phyloP scores from a whole-genome alignment of 208 protist species.

The Trypanosoma rangeli region DNA sequence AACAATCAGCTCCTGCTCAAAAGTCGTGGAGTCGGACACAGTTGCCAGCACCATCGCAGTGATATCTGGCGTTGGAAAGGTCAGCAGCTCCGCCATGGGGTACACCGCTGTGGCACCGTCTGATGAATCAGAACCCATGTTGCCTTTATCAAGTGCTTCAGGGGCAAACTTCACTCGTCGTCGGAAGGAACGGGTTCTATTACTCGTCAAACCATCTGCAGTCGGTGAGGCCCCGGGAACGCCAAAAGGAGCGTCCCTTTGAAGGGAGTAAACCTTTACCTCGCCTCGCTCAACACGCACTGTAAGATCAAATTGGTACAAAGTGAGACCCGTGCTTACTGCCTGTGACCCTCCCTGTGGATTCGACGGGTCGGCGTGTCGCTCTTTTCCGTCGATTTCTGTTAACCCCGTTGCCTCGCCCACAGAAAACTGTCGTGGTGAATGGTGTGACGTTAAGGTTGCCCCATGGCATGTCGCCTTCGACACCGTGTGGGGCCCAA shows the following conservation, averaged over 20 bases:
- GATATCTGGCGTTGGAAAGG: conserved; percentile 59
- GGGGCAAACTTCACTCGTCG: conserved; percentile 19
- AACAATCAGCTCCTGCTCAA: conserved; percentile 43
- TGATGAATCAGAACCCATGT: background rate
- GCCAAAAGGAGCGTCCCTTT: conserved; percentile 17
- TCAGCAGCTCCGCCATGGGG: conserved; percentile 45
- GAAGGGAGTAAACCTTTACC: conserved; percentile 36
- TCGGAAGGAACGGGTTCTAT: conserved; percentile 11
- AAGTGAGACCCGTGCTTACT: background rate
- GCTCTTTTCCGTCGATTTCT: background rate
- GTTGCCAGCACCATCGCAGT: conserved; percentile 32
- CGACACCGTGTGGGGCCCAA: background rate
- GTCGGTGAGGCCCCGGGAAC: background rate
- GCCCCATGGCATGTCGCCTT: background rate
- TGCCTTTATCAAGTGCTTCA: background rate
- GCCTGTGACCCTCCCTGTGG: background rate
- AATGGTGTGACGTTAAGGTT: background rate
- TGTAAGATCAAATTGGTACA: conserved; percentile 45
- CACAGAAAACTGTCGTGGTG: background rate
- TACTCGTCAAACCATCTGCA: background rate
- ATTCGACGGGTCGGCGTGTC: conserved; percentile 13
- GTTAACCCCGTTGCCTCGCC: background rate
- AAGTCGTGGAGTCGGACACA: conserved; percentile 10
- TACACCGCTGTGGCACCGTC: background rate
- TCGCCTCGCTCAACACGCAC: conserved; percentile 50